Evolutionary conservation across 495 filamentous ascomycete species (phyloP), one percentile per base, ranked within the genome.

Genomic region (Xylaria nigripes): DNA sequence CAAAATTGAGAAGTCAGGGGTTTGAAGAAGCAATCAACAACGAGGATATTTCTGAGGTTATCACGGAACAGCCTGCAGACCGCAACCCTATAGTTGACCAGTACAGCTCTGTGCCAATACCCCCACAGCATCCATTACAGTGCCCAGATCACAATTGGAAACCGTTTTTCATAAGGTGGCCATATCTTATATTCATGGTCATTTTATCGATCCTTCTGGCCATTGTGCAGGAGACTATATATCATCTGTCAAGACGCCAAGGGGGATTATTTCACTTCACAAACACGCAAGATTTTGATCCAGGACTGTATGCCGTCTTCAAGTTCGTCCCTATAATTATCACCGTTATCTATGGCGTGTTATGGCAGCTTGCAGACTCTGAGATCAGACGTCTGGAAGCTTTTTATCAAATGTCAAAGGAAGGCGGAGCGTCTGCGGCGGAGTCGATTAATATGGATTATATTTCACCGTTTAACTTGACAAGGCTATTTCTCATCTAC

Each of bases 381-480:
- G 85, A 89, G 54, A 80, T 89, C 12, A 85, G 82, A 68, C 81
- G 86, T 6, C 66, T 88, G 7, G 86, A 90, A 61, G 79, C 86
- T 1, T 89, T 81, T 57, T 89, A 86, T 54, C 86, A 89, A 60
- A 70, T 90, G 34, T 86, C 84, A 7, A 81, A 80, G 54, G 72
- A 75, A 38, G 73, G 70, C 0, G 85, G 85, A 15, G 81, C 84
- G 0, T 66, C 82, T 2, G 86, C 86, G 1, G 78, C 76, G 4
- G 79, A 86, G 58, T 83, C 80, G 5, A 74, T 89, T 54, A 88
- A 87, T 57, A 78, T 87, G 45, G 84, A 89, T 69, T 88, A 89
- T 56, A 75, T 84, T 29, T 86, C 80, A 2, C 71, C 79, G 48
- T 81, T 83, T 70, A 77, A 73, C 57, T 79, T 85, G 60, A 66